A percentile compares a stretch with the other conserved stretches of the same genome.
Conservation (phyloP, 306 rosid genomes). For the Lathyrus oleraceus region DNA sequence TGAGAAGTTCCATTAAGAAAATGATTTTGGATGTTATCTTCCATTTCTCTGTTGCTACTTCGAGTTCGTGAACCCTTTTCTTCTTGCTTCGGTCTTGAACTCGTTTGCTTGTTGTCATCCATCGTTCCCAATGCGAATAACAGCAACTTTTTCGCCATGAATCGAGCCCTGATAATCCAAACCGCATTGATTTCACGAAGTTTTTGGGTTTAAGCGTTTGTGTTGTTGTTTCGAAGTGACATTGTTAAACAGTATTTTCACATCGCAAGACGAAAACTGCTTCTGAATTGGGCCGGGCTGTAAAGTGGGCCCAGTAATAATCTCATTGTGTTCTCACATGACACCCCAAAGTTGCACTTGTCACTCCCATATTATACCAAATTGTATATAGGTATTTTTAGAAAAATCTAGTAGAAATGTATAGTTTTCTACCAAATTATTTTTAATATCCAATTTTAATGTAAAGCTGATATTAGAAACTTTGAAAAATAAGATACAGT, state of each 20-base stretch:
- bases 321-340: too few relatives aligned
- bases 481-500: too few relatives aligned
- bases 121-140: conserved; percentile 15
- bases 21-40: conserved; percentile 50
- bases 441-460: too few relatives aligned
- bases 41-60: conserved; percentile 72
- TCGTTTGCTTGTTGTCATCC: conserved; percentile 46
- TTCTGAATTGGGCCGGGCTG: too few relatives aligned
- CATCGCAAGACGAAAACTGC: not conserved
- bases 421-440: too few relatives aligned
- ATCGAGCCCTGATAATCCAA: not conserved
- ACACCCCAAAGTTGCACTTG: too few relatives aligned
- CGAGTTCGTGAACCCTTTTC: conserved; percentile 74
- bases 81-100: conserved; percentile 49
- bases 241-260: not conserved
- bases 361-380: too few relatives aligned
- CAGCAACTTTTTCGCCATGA: conserved; percentile 4
- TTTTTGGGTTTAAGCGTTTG: conserved; percentile 8
- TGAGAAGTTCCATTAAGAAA: conserved; percentile 62
- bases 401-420: too few relatives aligned
- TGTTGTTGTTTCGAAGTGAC: not conserved
- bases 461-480: too few relatives aligned
- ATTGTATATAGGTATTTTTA: too few relatives aligned
- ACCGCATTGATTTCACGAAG: not conserved
- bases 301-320: too few relatives aligned